Conservation (phyloP, 495 filamentous ascomycete species). For the Lasiosphaeriaceae sp. region DNA sequence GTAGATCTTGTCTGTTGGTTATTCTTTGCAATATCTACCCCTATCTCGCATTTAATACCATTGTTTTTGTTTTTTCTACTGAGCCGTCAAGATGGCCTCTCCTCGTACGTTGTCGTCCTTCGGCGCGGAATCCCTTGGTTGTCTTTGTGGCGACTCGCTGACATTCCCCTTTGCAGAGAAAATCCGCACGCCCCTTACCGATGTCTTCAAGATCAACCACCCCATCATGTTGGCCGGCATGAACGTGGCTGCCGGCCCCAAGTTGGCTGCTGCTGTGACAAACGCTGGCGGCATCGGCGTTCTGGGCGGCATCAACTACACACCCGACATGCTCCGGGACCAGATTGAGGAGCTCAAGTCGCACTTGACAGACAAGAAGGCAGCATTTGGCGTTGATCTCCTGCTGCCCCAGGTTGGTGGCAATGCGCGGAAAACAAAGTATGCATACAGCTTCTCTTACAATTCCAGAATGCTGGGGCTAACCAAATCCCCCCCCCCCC, state of each 20-base stretch:
- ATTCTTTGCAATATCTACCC: too few relatives aligned
- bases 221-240: slow-evolving; percentile 94
- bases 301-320: slow-evolving; percentile 94
- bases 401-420: slow-evolving; percentile 93
- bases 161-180: slow-evolving; percentile 52
- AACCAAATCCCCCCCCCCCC: neutral
- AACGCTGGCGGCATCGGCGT: slow-evolving; percentile 97
- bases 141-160: neutral
- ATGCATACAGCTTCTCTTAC: too few relatives aligned
- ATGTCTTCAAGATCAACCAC: slow-evolving; percentile 96
- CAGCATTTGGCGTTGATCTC: slow-evolving; percentile 97
- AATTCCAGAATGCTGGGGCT: neutral
- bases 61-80: slow-evolving; percentile 6
- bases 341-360: slow-evolving; percentile 94
- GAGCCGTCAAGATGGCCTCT: slow-evolving; percentile 63
- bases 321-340: slow-evolving; percentile 91
- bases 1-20: too few relatives aligned
- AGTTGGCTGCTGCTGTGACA: slow-evolving; percentile 93
- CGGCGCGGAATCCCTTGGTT: neutral
- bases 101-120: slow-evolving; percentile 58
- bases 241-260: slow-evolving; percentile 98
- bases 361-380: slow-evolving; percentile 86
- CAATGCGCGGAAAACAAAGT: slow-evolving; percentile 92
- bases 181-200: slow-evolving; percentile 84
- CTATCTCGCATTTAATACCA: slow-evolving; percentile 10